Evolutionary conservation across 2,329 filamentous ascomycete genomes (phyloP).

Genomic region (Endoconidiophora laricicola): DNA sequence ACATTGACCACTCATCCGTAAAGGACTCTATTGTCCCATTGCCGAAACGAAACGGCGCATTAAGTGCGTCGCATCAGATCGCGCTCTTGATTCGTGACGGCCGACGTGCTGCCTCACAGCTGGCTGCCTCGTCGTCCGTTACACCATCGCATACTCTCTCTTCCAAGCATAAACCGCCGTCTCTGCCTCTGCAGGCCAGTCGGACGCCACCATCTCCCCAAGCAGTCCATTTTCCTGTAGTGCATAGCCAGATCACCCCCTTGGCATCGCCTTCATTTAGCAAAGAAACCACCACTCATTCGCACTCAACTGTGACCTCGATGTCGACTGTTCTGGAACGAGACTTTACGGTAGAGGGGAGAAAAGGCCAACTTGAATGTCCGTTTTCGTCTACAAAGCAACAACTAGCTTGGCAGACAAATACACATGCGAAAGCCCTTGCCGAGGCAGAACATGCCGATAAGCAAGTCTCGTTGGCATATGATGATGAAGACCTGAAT

Average conservation of each 20-base stretch:
- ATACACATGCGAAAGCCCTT: neutral
- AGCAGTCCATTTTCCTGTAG: too few species aligned
- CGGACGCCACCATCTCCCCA: too few species aligned
- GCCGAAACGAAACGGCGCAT: slow-evolving; percentile 28
- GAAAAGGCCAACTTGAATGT: slow-evolving; percentile 62
- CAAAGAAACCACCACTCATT: slow-evolving; percentile 30
- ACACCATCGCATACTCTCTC: slow-evolving; percentile 15
- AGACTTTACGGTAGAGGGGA: slow-evolving; percentile 79
- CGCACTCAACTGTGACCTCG: slow-evolving; percentile 32
- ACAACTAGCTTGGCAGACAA: too few species aligned
- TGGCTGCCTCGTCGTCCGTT: slow-evolving; percentile 29
- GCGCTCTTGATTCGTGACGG: slow-evolving; percentile 49
- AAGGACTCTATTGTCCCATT: slow-evolving; percentile 37
- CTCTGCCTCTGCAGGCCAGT: slow-evolving; percentile 1
- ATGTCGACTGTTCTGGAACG: slow-evolving; percentile 58
- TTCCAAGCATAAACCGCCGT: neutral
- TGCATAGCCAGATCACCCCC: too few species aligned
- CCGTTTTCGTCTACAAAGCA: slow-evolving; percentile 42
- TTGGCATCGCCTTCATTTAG: slow-evolving; percentile 23
- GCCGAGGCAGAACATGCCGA: too few species aligned
- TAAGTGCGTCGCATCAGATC: slow-evolving; percentile 38
- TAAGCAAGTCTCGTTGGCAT: slow-evolving; percentile 1
- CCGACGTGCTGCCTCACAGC: slow-evolving; percentile 37
- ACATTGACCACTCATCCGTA: slow-evolving; percentile 28
- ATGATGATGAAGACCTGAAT: slow-evolving; percentile 14